Conservation (phyloP, 73 alveolate species). For the Uronychia setigera region DNA sequence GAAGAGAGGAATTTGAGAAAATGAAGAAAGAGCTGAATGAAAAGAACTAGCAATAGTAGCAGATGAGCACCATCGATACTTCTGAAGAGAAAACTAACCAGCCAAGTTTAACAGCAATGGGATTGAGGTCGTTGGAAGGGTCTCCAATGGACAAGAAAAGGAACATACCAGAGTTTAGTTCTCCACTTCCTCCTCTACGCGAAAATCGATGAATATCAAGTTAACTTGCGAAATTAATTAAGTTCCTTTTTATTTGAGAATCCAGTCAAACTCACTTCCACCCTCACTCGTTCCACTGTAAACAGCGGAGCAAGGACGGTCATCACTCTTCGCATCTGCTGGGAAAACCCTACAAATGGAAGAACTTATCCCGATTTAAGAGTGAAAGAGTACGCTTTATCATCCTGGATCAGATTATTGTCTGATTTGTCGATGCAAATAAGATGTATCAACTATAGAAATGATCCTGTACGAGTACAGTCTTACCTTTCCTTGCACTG, state of each 20-base stretch:
- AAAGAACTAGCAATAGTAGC: background rate
- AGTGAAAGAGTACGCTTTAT: slow-evolving; percentile 85
- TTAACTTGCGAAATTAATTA: background rate
- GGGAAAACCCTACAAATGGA: slow-evolving; percentile 36
- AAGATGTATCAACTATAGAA: slow-evolving; percentile 92
- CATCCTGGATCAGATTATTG: slow-evolving; percentile 96
- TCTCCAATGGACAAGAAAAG: no score
- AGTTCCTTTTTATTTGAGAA: slow-evolving; percentile 47
- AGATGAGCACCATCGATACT: no score
- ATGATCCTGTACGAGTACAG: slow-evolving; percentile 98
- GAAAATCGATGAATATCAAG: background rate
- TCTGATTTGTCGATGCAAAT: slow-evolving; percentile 91
- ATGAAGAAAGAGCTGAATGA: background rate
- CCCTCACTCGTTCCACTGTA: slow-evolving; percentile 67
- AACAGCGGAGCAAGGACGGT: slow-evolving; percentile 69
- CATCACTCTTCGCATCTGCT: slow-evolving; percentile 71
- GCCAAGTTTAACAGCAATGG: no score
- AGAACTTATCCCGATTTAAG: slow-evolving; percentile 78
- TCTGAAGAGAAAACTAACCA: no score
- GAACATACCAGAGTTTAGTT: background rate
- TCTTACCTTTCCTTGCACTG: slow-evolving; percentile 58
- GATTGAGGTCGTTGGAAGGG: no score
- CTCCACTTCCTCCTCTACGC: background rate
- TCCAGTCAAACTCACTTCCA: slow-evolving; percentile 78
- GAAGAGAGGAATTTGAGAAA: background rate